A percentile compares a stretch with the other conserved stretches of the same genome.
These are phyloP conservation scores for Akebia trifoliata DNA, from an alignment of 164 flowering plant species.

Conservation along the genomic window DNA sequence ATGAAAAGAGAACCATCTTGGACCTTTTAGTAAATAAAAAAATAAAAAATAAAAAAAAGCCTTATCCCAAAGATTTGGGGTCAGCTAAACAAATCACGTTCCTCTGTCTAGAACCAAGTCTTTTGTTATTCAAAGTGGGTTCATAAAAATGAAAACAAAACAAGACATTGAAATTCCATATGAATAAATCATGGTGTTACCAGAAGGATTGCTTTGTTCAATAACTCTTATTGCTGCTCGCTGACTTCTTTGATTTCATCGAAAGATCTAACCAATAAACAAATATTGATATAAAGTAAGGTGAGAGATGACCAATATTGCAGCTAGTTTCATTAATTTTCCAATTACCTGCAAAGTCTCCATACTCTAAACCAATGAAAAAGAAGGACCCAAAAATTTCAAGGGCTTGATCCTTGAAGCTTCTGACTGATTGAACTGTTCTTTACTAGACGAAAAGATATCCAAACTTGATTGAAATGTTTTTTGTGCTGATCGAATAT, in stretches of 20 bases:
- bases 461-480: slow-evolving; percentile 25
- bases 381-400: slow-evolving; percentile 35
- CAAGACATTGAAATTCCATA: neutral
- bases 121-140: no score
- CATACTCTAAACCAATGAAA: slow-evolving; percentile 30
- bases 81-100: slow-evolving; percentile 36
- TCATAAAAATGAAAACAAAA: no score
- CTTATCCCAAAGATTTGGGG: no score
- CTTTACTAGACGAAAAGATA: slow-evolving; percentile 39
- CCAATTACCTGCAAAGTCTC: slow-evolving; percentile 29
- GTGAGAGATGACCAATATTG: neutral
- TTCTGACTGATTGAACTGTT: slow-evolving; percentile 36
- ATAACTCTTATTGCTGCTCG: slow-evolving; percentile 30
- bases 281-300: neutral
- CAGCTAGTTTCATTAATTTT: neutral
- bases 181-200: slow-evolving; percentile 19
- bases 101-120: slow-evolving; percentile 31
- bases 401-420: slow-evolving; percentile 26
- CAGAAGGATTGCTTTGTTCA: slow-evolving; percentile 33
- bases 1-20: slow-evolving; percentile 52
- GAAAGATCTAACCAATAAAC: slow-evolving; percentile 1
- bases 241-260: slow-evolving; percentile 23
- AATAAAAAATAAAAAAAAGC: slow-evolving; percentile 31
- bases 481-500: slow-evolving; percentile 31
- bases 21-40: slow-evolving; percentile 56